A percentile compares a stretch with the other conserved stretches of the same genome.
These are phyloP conservation scores for Myxozyma sirexii DNA, from an alignment of 805 yeast species.

Conservation along the genomic window DNA sequence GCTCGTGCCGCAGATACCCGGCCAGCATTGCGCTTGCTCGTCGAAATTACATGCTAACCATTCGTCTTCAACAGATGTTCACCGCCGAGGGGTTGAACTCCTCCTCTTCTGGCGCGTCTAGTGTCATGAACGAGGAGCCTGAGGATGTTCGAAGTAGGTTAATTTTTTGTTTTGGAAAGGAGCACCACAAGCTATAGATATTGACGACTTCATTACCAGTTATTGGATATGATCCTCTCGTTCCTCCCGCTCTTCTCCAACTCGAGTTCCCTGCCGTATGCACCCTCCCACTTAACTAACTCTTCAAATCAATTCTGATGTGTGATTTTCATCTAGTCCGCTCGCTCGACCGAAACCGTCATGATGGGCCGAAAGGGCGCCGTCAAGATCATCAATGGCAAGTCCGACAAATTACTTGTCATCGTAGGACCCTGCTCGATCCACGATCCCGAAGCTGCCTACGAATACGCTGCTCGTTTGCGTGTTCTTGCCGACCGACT, in stretches of 20 bases:
- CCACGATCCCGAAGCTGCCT: slow-evolving; percentile 86
- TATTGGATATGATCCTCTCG: slow-evolving; percentile 86
- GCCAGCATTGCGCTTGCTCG: not conserved
- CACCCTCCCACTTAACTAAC: not conserved
- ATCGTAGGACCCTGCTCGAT: slow-evolving; percentile 97
- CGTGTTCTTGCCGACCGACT: slow-evolving; percentile 69
- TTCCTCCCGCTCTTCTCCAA: slow-evolving; percentile 89
- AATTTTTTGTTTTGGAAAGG: not conserved
- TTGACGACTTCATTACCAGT: slow-evolving; percentile 5
- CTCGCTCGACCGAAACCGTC: slow-evolving; percentile 53
- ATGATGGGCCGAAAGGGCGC: slow-evolving; percentile 78
- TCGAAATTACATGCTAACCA: not conserved
- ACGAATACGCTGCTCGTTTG: slow-evolving; percentile 79
- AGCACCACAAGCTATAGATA: not conserved
- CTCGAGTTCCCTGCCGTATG: slow-evolving; percentile 64
- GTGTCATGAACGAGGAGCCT: slow-evolving; percentile 34
- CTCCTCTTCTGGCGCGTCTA: slow-evolving; percentile 24
- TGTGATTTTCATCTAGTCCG: too few species aligned
- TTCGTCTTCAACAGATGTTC: slow-evolving; percentile 23
- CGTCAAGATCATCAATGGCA: slow-evolving; percentile 67
- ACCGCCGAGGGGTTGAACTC: slow-evolving; percentile 20
- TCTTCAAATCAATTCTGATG: too few species aligned
- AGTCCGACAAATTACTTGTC: slow-evolving; percentile 81
- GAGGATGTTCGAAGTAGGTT: slow-evolving; percentile 37
- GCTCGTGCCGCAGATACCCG: not conserved